Conservation (phyloP, 495 filamentous ascomycete species). For the Hypoxylon subgilvum region DNA sequence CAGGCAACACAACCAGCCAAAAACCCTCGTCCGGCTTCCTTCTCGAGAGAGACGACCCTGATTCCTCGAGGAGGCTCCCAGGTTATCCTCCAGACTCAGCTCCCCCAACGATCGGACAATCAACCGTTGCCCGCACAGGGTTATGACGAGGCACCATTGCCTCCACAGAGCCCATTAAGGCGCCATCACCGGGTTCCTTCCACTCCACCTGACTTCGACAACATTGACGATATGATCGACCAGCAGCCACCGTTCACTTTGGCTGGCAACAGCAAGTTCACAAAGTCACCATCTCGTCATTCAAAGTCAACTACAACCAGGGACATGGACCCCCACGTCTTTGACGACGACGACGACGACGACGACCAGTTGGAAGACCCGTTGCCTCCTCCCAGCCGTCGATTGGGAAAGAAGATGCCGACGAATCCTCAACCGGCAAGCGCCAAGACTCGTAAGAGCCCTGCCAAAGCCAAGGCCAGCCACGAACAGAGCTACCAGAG, state of each 20-base stretch:
- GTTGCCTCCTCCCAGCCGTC: constrained; percentile 20
- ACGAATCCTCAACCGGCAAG: constrained; percentile 35
- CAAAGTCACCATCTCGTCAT: constrained; percentile 8
- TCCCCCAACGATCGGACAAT: constrained; percentile 28
- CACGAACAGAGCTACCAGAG: constrained; percentile 63
- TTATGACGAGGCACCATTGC: constrained; percentile 6
- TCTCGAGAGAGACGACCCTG: constrained; percentile 37
- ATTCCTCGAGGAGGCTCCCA: constrained; percentile 50
- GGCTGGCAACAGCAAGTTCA: constrained; percentile 10
- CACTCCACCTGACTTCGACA: constrained; percentile 13
- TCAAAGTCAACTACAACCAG: constrained; percentile 8
- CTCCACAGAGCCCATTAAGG: constrained; percentile 6
- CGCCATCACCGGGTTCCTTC: constrained; percentile 9
- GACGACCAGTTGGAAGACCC: constrained; percentile 46
- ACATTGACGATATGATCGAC: constrained; percentile 18
- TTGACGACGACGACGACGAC: constrained; percentile 47
- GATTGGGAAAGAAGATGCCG: constrained; percentile 38
- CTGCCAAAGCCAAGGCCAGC: constrained; percentile 13
- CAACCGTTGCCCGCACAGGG: background rate
- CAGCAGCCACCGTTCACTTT: constrained; percentile 23
- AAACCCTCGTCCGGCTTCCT: constrained; percentile 9
- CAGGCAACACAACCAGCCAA: constrained; percentile 35
- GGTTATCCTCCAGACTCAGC: constrained; percentile 57
- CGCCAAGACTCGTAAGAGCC: constrained; percentile 25
- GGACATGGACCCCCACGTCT: constrained; percentile 16